Base-by-base conservation (phyloP, 1,139 yeast species). In the Hansenula lynferdii region DNA sequence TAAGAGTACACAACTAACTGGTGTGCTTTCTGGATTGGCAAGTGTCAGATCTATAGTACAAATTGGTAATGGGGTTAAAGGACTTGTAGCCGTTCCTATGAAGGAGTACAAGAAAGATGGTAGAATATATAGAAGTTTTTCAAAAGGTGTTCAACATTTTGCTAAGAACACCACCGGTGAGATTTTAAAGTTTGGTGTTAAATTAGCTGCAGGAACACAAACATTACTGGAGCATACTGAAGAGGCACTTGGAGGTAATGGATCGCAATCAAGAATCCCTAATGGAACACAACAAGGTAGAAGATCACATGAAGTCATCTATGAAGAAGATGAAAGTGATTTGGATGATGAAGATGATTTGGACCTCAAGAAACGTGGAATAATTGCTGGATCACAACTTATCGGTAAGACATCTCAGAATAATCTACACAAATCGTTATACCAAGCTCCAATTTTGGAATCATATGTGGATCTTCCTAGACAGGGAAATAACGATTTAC, bases 121-220 rank as follows among this genome's bases (percentile, higher is more conserved):
- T 1, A 64, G 87, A 21, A 55, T 85, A 1, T 66, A 83, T 32
- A 68, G 87, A 49, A 78, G 95, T 46, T 48, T 90, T 5, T 87
- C 84, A 50, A 80, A 82, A 45, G 95, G 96, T 2, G 82, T 95
- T 0, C 62, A 68, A 35, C 71, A 80, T n/a, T 87, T 92, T 61
- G 80, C 92, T 2, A 79, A 75, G 49, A 80, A 83, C 10, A 84
- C 97, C 0, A 78, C 95, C 3, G 83, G 81, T 42, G 97, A 90
- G 57, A 61, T 90, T 28, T 67, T 90, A 31, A 81, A 82, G 50
- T 65, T 92, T 37, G 96, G 97, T 0, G 95, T 85, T 0, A 86
- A 84, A 51, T 57, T 90, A 27, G 94, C 95, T 2, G 83, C 90
- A 5, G 97, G 97, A 0, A 86, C 97, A 0, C 97, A 89, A 56